Percentiles rank a stretch among this genome's conserved stretches.
These are phyloP conservation scores for Macrophomina pseudophaseolina DNA, from an alignment of 2,329 filamentous ascomycete species.

Conservation along the genomic window DNA sequence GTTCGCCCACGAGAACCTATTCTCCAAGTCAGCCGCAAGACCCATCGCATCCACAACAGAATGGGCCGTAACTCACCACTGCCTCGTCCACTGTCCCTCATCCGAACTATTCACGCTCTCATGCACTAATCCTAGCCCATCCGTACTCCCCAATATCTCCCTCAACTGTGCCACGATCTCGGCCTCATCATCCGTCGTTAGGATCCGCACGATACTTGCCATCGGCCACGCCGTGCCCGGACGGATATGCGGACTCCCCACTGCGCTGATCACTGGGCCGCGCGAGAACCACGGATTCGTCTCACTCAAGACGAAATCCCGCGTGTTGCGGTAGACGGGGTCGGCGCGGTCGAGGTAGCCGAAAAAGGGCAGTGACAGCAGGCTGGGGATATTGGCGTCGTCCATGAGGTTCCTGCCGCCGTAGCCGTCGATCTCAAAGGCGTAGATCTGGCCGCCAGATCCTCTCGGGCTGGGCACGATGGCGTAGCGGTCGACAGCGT, in stretches of 20 bases:
- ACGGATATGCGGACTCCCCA: conserved; percentile 56
- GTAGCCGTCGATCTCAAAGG: conserved; percentile 57
- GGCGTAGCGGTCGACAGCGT: conserved; percentile 52
- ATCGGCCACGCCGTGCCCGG: conserved; percentile 57
- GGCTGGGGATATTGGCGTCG: conserved; percentile 72
- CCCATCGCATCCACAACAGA: no score
- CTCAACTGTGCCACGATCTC: conserved; percentile 53
- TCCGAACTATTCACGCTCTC: conserved; percentile 58
- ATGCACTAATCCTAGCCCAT: conserved; percentile 56
- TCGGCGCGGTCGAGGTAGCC: conserved; percentile 55
- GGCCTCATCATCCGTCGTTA: conserved; percentile 53
- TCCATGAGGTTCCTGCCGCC: conserved; percentile 68
- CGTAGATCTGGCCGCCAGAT: conserved; percentile 53
- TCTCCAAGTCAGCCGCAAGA: conserved; percentile 11
- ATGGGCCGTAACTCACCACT: conserved; percentile 44
- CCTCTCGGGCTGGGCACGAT: conserved; percentile 43
- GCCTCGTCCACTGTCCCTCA: conserved; percentile 52
- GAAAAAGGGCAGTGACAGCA: conserved; percentile 68
- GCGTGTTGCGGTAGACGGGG: conserved; percentile 54
- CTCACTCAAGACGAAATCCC: conserved; percentile 49
- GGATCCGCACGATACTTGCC: conserved; percentile 56
- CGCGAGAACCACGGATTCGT: conserved; percentile 57
- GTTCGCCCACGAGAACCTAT: conserved; percentile 57
- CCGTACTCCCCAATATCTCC: conserved; percentile 54
- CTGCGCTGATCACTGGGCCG: conserved; percentile 53